Base-by-base conservation (phyloP, 2,329 filamentous ascomycete genomes). In the Waltergamsia citrina region DNA sequence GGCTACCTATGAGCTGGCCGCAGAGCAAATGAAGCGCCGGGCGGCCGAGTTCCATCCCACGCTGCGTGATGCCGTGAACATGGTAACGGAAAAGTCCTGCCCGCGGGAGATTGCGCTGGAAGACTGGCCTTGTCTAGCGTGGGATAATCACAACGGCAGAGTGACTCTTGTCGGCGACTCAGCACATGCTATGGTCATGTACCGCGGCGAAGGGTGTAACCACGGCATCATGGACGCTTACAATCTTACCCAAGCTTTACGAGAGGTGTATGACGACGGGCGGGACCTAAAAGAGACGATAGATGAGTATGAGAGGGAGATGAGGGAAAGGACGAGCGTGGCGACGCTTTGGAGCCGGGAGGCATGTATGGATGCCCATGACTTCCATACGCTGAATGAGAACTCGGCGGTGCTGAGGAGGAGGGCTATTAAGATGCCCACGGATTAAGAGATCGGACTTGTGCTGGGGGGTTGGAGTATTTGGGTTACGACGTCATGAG, bases 181-280 rank as follows among this genome's bases (percentile, higher is more conserved):
- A 3, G 69, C 69, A 0, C 70, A 75, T 47, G 63, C 69, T n/a
- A 74, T 75, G 70, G 71, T 68, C 20, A 71, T 73, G 68, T 71
- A 54, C 34, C 51, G 59, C 12, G 59, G 59, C 18, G 57, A 62
- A 34, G 59, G 50, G 2, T 53, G 49, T 7, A 62, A 62, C 35
- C 58, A 62, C 36, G 58, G 57, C 12, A 57, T 62, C 10, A 45
- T 59, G n/a, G 58, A 62, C 32, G 57, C 58, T 3, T 49, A 48
- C 24, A 40, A 49, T 24, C 44, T 61, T 24, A 36, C 41, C 11
- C 41, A 45, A 26, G 43, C 39, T 11, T 39, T 56, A n/a, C 38
- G 38, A 12, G 34, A 31, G 6, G 29, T 48, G 1, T 40, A 45
- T 22, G 15, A 32, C 6, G 45, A 41, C 9, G 28, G 33, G 7